Base-by-base conservation (phyloP, 1,284 basidiomycete genomes). In the Microbotryum violaceum region DNA sequence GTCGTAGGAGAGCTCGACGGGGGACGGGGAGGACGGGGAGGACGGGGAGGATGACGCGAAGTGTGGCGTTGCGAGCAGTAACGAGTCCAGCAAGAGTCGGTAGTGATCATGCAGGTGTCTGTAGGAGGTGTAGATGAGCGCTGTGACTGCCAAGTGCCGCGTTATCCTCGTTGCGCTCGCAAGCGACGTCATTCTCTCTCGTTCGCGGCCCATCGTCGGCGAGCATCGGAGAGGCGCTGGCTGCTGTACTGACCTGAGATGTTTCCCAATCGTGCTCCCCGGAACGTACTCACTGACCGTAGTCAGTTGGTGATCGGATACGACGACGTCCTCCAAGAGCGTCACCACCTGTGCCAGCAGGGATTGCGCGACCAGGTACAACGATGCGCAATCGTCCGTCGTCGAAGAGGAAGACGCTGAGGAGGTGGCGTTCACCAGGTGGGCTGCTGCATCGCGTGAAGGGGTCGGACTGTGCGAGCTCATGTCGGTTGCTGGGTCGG, bases 1-100 rank as follows among this genome's bases (percentile, higher is more conserved):
- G 74, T 91, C 88, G 73, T 91, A 91, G 44, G 84, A 85, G 51
- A 91, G 73, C 52, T 65, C 59, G 29, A 63, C 57, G 10, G 68
- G 63, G 14, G 37, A 37, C 37, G 37, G 14, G 6, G 37, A 37
- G 37, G 12, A 37, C 37, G 37, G 12, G 37, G 37, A 37, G 37
- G 37, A 37, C 2, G 37, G 12, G 37, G 37, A 37, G 37, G 37
- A 37, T 1, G 37, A 42, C 37, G 37, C 16, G 37, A 27, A 27
- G 57, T 21, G 21, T 42, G 21, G 10, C 49, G 44, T 21, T 25
- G 14, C n/a, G 53, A 31, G 10, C 27, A 23, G 9, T 12, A 62
- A 46, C 14, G 59, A 49, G 25, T 61, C 59, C 57, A 68, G 50
- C 8, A 65, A 45, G 16, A 63, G 48, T 9, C 49, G 53, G 57